Conservation (phyloP, 106 monocot species). For the Vanilla planifolia region DNA sequence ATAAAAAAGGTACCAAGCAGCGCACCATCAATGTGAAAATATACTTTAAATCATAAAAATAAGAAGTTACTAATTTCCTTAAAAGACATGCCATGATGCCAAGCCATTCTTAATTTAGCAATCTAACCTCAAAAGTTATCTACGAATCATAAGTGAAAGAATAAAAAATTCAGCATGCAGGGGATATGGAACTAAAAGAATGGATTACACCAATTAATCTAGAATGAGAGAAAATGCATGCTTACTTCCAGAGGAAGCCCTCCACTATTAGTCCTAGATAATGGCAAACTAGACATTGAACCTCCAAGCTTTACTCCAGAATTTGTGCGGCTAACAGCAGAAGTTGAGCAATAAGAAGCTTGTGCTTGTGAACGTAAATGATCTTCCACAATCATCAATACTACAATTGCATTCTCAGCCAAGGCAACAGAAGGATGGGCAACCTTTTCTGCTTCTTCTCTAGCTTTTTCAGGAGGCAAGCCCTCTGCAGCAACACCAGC, state of each 20-base stretch:
- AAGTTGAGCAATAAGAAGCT: conserved; percentile 34
- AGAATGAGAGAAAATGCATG: conserved; percentile 4
- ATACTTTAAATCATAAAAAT: conserved; percentile 1
- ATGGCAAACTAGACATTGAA: conserved; percentile 28
- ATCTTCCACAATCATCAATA: conserved; percentile 97
- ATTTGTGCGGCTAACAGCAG: conserved; percentile 34
- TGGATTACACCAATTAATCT: neutral
- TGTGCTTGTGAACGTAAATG: conserved; percentile 85
- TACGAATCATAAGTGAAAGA: neutral
- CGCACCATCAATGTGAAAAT: neutral
- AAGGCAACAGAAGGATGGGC: conserved; percentile 86
- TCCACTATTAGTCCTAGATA: conserved; percentile 48
- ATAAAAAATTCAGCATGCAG: neutral
- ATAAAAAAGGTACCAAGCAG: no score
- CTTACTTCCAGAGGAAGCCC: conserved; percentile 91
- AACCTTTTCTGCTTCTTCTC: conserved; percentile 84
- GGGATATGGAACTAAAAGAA: neutral
- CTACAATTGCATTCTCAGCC: conserved; percentile 94
- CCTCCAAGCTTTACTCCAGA: conserved; percentile 32
- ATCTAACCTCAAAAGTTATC: no score
- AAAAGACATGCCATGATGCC: conserved; percentile 5
- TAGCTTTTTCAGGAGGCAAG: conserved; percentile 76
- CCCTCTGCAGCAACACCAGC: conserved; percentile 98
- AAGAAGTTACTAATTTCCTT: neutral
- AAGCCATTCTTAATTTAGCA: no score